Evolutionary conservation across 352 stramenopile species (phyloP), one percentile per base, ranked within the genome.

Genomic region (Globisporangium sylvaticum): DNA sequence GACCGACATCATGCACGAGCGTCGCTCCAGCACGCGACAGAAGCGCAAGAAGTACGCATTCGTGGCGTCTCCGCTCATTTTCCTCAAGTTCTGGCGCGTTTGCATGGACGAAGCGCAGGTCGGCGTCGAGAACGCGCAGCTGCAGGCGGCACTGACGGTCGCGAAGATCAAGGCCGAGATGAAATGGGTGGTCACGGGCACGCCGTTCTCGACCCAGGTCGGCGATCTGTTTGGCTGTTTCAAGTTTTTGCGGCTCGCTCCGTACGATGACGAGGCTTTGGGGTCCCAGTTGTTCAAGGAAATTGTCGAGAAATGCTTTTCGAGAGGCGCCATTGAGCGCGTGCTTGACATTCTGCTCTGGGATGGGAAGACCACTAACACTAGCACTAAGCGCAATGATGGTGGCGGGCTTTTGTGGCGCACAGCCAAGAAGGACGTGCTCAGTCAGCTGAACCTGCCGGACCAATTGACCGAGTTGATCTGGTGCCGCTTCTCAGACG

Each of bases 101-200:
- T 96, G 82, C 58, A 91, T 98, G 67, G 94, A 98, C 64, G 95
- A 98, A 83, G 94, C 94, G 2, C 95, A 98, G 73, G 76, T 96
- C 14, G 81, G 83, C 12, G 88, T 98, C 1, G 89, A 98, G 70
- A 90, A 87, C 57, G 78, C 76, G 1, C 76, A 79, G n/a, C 69
- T 90, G 6, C 70, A 87, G 59, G 86, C 90, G 8, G 91, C 94
- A 20, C 67, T 92, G 58, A 97, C 96, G 59, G 85, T 96, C 24
- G 70, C 88, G 1, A 78, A 87, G 46, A 68, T 98, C 3, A 69
- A 73, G 2, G 75, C 78, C 5, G 56, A 81, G 18, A 77, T 88
- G 44, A 78, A 86, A 62, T 98, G 95, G 95, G 83, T 90, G 34
- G 86, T 98, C 24, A 96, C 83, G 8, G 95, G 95, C 18, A 98